Evolutionary conservation across 169 alveolate species (phyloP), one percentile per base, ranked within the genome.

Genomic region (Plasmodium inui): DNA sequence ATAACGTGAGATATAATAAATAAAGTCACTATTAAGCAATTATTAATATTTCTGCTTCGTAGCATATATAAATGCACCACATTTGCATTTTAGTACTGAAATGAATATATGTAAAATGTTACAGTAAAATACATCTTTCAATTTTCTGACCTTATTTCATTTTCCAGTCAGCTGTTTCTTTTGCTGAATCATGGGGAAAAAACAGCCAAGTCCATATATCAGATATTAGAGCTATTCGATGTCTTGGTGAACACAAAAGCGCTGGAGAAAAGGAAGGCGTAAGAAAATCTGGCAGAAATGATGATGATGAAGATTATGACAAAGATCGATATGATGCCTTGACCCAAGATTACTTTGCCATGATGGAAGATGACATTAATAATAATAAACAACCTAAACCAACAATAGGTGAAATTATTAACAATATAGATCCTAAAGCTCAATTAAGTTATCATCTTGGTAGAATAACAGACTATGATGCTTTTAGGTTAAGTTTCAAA

Each of bases 251-350:
- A 79, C 2, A n/a, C 5, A 73, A 34, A 41, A 30, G 6, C 1
- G 0, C 0, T 41, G 39, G 57, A 79, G 57, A 39, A 44, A 79
- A 72, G 17, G 7, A 22, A 30, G 55, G 32, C 3, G 70, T 12
- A 8, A 26, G 14, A 9, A 30, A 26, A 37, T 12, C 0, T n/a
- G 26, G 22, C 19, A 14, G 3, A 7, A 22, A 41, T 41, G 30
- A 79, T n/a, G 30, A 79, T n/a, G 84, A 19, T 44, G 84, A 79
- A 79, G n/a, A 12, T 79, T 79, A 79, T 79, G 84, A 79, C 4
- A 3, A 79, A 19, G 32, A 19, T 79, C 37, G 84, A 79, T 79
- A 79, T 79, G 44, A 79, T 79, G 71, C 71, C 7, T 79, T 79
- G 32, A 79, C 84, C 2, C 72, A 79, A 50, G 71, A 37, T 79